Conservation (phyloP, 371 early-diverging fungal species). For the Mucor circinelloides region DNA sequence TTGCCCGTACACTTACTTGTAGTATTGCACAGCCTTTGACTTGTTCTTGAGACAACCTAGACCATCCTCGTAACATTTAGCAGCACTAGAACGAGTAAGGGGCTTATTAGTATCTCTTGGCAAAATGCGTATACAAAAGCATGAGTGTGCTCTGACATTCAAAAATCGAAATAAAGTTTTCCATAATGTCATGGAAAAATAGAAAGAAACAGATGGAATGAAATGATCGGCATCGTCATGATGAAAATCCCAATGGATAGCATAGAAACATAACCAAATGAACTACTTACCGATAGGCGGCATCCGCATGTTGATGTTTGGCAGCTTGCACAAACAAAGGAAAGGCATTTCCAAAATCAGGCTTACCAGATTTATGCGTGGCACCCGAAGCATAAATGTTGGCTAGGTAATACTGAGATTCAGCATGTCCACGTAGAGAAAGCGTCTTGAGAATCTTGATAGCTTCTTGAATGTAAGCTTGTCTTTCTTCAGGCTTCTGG, state of each 20-base stretch:
- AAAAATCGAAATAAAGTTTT: not conserved
- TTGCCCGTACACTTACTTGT: slow-evolving; percentile 40
- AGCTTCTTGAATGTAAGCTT: slow-evolving; percentile 59
- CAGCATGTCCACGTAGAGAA: slow-evolving; percentile 59
- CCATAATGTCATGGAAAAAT: not conserved
- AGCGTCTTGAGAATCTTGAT: slow-evolving; percentile 59
- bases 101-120: not conserved
- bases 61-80: slow-evolving; percentile 72
- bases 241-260: not conserved
- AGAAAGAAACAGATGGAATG: not conserved
- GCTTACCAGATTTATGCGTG: slow-evolving; percentile 45
- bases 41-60: slow-evolving; percentile 61
- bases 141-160: not conserved
- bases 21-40: slow-evolving; percentile 68
- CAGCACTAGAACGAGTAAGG: slow-evolving; percentile 40
- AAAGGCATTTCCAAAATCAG: slow-evolving; percentile 68
- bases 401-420: slow-evolving; percentile 67
- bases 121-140: not conserved
- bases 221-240: not conserved
- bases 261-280: slow-evolving; percentile 6
- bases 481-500: slow-evolving; percentile 35
- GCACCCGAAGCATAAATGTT: slow-evolving; percentile 66
- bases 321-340: slow-evolving; percentile 69
- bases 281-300: slow-evolving; percentile 53
- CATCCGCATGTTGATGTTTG: slow-evolving; percentile 69